These are phyloP conservation scores for Exophiala aquamarina DNA, from an alignment of 2,329 filamentous ascomycete genomes.

Conservation along the genomic window DNA sequence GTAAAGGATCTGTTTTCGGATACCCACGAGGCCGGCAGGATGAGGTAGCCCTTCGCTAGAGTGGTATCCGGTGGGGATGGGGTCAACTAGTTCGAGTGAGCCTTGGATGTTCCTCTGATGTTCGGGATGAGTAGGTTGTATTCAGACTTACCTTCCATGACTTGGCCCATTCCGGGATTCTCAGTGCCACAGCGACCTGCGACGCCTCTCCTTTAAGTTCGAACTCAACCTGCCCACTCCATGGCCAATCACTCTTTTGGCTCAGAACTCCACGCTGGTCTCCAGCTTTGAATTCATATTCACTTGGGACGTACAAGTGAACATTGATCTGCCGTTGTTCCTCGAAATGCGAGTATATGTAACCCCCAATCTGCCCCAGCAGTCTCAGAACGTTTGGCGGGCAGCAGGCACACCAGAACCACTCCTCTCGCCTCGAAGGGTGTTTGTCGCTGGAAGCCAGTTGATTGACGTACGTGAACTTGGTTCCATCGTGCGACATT, in stretches of 20 bases:
- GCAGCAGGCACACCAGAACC: slow-evolving; percentile 62
- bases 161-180: slow-evolving; percentile 56
- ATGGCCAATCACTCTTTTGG: slow-evolving; percentile 59
- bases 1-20: slow-evolving; percentile 43
- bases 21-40: slow-evolving; percentile 44
- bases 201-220: neutral
- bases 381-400: slow-evolving; percentile 60
- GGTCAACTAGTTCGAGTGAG: slow-evolving; percentile 31
- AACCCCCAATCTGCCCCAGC: slow-evolving; percentile 58
- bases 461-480: slow-evolving; percentile 64
- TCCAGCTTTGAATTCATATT: slow-evolving; percentile 40
- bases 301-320: slow-evolving; percentile 57
- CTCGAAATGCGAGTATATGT: slow-evolving; percentile 45
- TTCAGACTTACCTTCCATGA: slow-evolving; percentile 29
- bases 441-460: slow-evolving; percentile 55
- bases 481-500: slow-evolving; percentile 56
- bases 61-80: slow-evolving; percentile 35
- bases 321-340: slow-evolving; percentile 47
- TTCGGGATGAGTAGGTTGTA: slow-evolving; percentile 1
- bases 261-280: slow-evolving; percentile 41
- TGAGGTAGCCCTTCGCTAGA: slow-evolving; percentile 52
- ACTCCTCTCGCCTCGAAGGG: slow-evolving; percentile 52
- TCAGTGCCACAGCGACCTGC: slow-evolving; percentile 22
- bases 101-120: neutral
- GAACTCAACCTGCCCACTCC: slow-evolving; percentile 54